A percentile compares a stretch with the other conserved stretches of the same genome.
Evolutionary conservation across 1,284 basidiomycete genomes (phyloP).

Genomic region (Cryptococcus neoformans): DNA sequence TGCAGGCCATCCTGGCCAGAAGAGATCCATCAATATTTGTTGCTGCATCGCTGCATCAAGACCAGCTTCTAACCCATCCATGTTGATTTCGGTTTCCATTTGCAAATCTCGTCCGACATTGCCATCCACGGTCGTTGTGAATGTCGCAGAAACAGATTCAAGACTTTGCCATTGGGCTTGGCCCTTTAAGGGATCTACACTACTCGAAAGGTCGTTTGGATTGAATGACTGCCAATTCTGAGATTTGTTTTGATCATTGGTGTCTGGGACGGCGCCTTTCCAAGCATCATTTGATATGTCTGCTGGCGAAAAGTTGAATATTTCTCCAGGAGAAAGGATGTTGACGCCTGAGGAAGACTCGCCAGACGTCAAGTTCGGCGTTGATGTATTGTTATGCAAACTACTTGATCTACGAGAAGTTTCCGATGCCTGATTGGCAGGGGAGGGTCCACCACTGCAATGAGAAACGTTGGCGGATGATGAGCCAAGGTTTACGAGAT

Average conservation of each 20-base stretch:
- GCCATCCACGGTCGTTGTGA: no score
- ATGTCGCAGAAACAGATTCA: no score
- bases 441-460: background rate
- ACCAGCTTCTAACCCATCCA: conserved; percentile 15
- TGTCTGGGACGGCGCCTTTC: background rate
- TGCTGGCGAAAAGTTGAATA: conserved; percentile 43
- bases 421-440: background rate
- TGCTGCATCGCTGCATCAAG: conserved; percentile 30
- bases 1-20: conserved; percentile 49
- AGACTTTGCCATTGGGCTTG: no score
- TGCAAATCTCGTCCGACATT: background rate
- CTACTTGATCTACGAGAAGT: conserved; percentile 11
- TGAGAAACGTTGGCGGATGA: background rate
- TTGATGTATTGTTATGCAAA: background rate
- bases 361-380: background rate
- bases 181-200: no score
- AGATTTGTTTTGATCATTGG: no score
- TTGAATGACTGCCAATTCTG: no score
- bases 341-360: conserved; percentile 9
- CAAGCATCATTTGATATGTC: background rate
- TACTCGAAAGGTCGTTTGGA: no score
- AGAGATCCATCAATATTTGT: conserved; percentile 42
- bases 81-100: conserved; percentile 14
- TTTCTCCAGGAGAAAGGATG: conserved; percentile 32
- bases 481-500: background rate